Conservation (phyloP, 768 basidiomycete species). For the Scleroderma bovista region DNA sequence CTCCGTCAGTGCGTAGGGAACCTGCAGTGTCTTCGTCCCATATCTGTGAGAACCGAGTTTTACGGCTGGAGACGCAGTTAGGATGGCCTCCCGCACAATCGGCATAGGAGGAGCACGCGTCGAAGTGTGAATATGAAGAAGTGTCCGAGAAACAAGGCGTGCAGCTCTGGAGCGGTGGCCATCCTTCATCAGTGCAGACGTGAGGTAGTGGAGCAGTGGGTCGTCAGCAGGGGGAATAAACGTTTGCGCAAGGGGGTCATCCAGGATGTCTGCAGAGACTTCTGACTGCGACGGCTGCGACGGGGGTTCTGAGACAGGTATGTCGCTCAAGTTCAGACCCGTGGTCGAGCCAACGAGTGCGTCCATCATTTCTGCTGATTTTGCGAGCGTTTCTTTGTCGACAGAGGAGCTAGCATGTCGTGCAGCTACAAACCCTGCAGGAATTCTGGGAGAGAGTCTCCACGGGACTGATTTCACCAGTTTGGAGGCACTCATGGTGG, state of each 20-base stretch:
- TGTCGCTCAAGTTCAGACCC: slow-evolving; percentile 10
- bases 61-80: slow-evolving; percentile 66
- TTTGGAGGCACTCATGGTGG: slow-evolving; percentile 8
- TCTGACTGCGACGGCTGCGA: neutral
- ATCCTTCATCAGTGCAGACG: slow-evolving; percentile 54
- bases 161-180: slow-evolving; percentile 63
- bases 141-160: slow-evolving; percentile 50
- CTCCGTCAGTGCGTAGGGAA: slow-evolving; percentile 72
- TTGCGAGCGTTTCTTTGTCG: slow-evolving; percentile 18
- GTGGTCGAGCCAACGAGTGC: slow-evolving; percentile 20
- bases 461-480: neutral
- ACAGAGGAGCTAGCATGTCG: slow-evolving; percentile 14
- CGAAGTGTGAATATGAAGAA: slow-evolving; percentile 66
- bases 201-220: slow-evolving; percentile 65
- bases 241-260: slow-evolving; percentile 18
- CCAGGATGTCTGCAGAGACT: neutral
- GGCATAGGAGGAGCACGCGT: slow-evolving; percentile 78
- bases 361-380: slow-evolving; percentile 19
- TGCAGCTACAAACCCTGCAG: neutral
- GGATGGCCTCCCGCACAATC: slow-evolving; percentile 69
- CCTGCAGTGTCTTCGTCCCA: slow-evolving; percentile 59
- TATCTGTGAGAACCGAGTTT: slow-evolving; percentile 51
- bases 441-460: neutral
- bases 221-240: slow-evolving; percentile 72
- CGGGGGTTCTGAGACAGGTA: neutral